Conservation (phyloP, 495 filamentous ascomycete genomes). For the Thermochaetoides thermophila region DNA sequence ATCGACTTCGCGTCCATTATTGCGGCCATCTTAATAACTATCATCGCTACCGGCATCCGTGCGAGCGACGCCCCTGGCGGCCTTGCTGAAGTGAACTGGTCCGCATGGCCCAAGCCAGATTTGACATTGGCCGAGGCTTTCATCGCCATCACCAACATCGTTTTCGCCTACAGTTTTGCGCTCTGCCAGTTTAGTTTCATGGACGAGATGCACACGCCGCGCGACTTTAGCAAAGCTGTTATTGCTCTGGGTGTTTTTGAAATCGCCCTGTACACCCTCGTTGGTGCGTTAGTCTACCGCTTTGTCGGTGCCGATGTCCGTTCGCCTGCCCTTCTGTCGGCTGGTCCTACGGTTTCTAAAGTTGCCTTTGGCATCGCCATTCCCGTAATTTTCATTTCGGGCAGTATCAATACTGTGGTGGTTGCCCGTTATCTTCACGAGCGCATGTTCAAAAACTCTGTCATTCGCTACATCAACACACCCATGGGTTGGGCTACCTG, state of each 20-base stretch:
- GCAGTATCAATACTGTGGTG: constrained; percentile 46
- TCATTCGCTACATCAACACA: constrained; percentile 45
- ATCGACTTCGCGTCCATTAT: constrained; percentile 52
- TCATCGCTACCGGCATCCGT: constrained; percentile 48
- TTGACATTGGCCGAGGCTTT: constrained; percentile 33
- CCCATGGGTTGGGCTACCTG: constrained; percentile 43
- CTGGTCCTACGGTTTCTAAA: constrained; percentile 45
- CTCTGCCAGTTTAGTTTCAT: constrained; percentile 66
- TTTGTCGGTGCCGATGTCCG: constrained; percentile 55
- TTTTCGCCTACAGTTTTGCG: constrained; percentile 57
- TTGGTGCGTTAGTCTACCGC: constrained; percentile 55
- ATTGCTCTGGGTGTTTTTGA: constrained; percentile 48
- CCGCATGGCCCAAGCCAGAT: constrained; percentile 27
- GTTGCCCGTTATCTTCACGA: constrained; percentile 50
- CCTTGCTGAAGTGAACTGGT: constrained; percentile 24
- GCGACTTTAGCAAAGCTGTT: constrained; percentile 53
- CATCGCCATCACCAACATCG: constrained; percentile 56
- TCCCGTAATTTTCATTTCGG: constrained; percentile 62
- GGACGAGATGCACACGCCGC: constrained; percentile 57
- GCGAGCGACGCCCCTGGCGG: constrained; percentile 21
- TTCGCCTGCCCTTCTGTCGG: constrained; percentile 54
- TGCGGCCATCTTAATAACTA: constrained; percentile 47
- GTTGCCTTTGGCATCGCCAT: constrained; percentile 67
- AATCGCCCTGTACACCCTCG: constrained; percentile 51
- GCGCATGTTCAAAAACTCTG: constrained; percentile 40